Evolutionary conservation across 2,329 filamentous ascomycete species (phyloP).

Genomic region (Tolypocladium endophyticum): DNA sequence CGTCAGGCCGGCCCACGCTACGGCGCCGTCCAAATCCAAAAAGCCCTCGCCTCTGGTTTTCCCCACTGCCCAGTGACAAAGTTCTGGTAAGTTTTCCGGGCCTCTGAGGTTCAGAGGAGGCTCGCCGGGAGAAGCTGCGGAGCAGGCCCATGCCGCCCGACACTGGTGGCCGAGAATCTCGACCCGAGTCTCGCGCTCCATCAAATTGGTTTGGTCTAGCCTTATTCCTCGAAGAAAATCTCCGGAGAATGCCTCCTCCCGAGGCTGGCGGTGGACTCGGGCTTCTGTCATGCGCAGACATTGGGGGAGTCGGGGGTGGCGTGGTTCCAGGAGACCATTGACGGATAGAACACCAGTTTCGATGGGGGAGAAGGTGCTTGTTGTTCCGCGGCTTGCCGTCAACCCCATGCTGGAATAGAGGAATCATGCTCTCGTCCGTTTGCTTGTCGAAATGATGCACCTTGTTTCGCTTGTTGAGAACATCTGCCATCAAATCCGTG

Average conservation of each 20-base stretch:
- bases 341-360: slow-evolving; percentile 93
- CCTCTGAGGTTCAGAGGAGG: slow-evolving; percentile 23
- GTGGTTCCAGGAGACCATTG: slow-evolving; percentile 71
- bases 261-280: slow-evolving; percentile 25
- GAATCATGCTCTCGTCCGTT: slow-evolving; percentile 93
- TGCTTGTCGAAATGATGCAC: slow-evolving; percentile 60
- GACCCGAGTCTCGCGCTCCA: slow-evolving; percentile 22
- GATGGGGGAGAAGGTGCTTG: slow-evolving; percentile 73
- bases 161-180: slow-evolving; percentile 37
- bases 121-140: slow-evolving; percentile 30
- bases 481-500: slow-evolving; percentile 76
- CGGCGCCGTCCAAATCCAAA: slow-evolving; percentile 32
- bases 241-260: slow-evolving; percentile 30
- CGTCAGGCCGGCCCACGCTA: slow-evolving; percentile 28
- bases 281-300: slow-evolving; percentile 32
- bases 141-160: slow-evolving; percentile 32
- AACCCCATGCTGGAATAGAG: slow-evolving; percentile 80
- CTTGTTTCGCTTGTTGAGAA: slow-evolving; percentile 89
- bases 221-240: slow-evolving; percentile 28
- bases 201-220: slow-evolving; percentile 26
- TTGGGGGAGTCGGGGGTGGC: slow-evolving; percentile 57
- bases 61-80: slow-evolving; percentile 48
- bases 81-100: slow-evolving; percentile 40
- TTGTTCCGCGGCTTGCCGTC: slow-evolving; percentile 88
- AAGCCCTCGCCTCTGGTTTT: slow-evolving; percentile 31